Conservation (phyloP, 1,284 basidiomycete species). For the Rhodotorula sp. region DNA sequence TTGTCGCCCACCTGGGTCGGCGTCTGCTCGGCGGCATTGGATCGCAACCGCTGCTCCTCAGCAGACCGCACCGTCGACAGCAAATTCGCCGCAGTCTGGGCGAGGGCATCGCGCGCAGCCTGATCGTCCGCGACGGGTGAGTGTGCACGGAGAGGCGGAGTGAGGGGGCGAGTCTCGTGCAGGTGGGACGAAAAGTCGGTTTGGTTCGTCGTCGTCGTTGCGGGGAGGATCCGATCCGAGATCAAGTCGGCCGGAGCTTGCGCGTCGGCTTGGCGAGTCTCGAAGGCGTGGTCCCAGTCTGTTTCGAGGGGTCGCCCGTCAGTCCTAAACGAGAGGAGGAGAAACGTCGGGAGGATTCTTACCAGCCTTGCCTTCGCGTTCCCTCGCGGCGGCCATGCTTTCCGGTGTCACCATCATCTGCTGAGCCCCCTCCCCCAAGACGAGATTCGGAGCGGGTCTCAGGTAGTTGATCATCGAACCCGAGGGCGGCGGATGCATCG, state of each 20-base stretch:
- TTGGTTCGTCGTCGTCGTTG: neutral
- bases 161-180: constrained; percentile 20
- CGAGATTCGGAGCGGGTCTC: neutral
- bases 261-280: constrained; percentile 9
- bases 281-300: constrained; percentile 37
- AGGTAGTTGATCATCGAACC: neutral
- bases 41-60: constrained; percentile 20
- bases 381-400: neutral
- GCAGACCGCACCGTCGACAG: constrained; percentile 46
- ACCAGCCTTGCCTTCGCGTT: constrained; percentile 4
- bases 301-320: neutral
- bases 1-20: constrained; percentile 63
- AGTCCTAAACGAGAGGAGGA: no score
- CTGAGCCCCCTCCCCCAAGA: no score
- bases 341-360: neutral
- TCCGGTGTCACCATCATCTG: neutral
- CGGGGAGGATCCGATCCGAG: neutral
- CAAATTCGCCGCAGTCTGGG: constrained; percentile 49
- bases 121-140: constrained; percentile 17
- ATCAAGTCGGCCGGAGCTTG: neutral
- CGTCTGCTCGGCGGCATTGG: neutral
- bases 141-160: constrained; percentile 16
- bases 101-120: constrained; percentile 46
- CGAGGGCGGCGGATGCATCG: neutral
- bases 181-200: constrained; percentile 7